Evolutionary conservation across 1,139 yeast genomes (phyloP), one percentile per base, ranked within the genome.

Genomic region (Lodderomyces elongisporus): DNA sequence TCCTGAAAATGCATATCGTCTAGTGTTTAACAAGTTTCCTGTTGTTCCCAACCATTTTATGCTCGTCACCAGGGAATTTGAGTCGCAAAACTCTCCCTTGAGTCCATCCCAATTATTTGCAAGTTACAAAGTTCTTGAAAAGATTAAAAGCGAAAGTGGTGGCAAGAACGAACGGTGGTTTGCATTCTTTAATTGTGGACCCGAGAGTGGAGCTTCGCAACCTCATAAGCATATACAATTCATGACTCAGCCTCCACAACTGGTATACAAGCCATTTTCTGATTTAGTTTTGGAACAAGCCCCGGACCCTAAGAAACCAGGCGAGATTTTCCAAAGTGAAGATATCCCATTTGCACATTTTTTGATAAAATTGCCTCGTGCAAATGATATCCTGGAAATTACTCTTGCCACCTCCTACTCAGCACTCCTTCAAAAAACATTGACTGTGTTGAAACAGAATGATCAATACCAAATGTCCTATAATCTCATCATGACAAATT

Each of bases 161-260:
- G 10, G 22, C 7, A 18, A 18, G 7, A 48, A 58, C 3, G 51
- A 58, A 40, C 42, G 56, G 42, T 63, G 70, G 70, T 67, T 89
- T 56, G 91, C 87, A 0, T 89, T 91, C 56, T 91, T 77, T 68
- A 91, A 91, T 54, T 79, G 88, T 52, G 97, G 97, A 4, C 77
- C 77, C 17, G 70, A 78, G 47, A 79, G 94, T 44, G 98, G 97
- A 1, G 95, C 96, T 6, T 85, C 96, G 0, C 93, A 88, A 48
- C 82, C 87, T 31, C 98, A 91, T 60, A 85, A 85, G 49, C 98
- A 91, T 59, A 58, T 89, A 40, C 98, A 91, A 57, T 79, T 89
- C 55, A 65, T 91, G 70, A 70, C 77, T 23, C 60, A 85, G 28
- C 94, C 96, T 2, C 12, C 38, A 16, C 54, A 58, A 8, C 14